phyloP scores from a whole-genome alignment of 768 basidiomycete genomes.

The Leucocoprinus leucothites region DNA sequence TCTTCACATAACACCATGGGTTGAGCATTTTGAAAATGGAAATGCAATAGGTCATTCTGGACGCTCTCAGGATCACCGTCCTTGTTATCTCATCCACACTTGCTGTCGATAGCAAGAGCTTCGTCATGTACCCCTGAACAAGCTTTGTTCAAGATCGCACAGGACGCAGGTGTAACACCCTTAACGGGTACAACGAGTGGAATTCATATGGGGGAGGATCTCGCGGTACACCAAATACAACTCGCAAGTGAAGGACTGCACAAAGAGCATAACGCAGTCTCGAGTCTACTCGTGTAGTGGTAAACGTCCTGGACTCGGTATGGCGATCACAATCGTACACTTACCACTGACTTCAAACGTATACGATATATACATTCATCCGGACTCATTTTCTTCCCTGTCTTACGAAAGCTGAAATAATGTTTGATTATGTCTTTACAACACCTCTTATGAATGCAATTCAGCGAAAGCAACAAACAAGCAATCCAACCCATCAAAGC shows the following conservation, averaged over 20 bases:
- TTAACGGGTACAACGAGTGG: constrained; percentile 73
- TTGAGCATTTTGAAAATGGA: too few relatives aligned
- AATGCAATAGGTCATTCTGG: constrained; percentile 91
- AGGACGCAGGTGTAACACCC: constrained; percentile 63
- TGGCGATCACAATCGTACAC: too few relatives aligned
- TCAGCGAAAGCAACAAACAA: background rate
- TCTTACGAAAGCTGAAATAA: background rate
- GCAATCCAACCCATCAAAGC: constrained; percentile 6
- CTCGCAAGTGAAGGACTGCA: constrained; percentile 8
- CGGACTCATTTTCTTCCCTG: too few relatives aligned
- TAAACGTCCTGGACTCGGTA: too few relatives aligned
- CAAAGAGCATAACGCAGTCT: constrained; percentile 3
- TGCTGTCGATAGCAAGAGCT: constrained; percentile 41
- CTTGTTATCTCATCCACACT: constrained; percentile 47
- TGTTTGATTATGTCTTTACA: background rate
- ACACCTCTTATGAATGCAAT: background rate
- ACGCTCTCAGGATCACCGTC: constrained; percentile 76
- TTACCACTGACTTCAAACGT: too few relatives aligned
- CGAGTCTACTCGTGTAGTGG: constrained; percentile 2
- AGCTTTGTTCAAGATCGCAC: constrained; percentile 65
- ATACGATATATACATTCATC: too few relatives aligned
- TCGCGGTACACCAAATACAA: constrained; percentile 8
- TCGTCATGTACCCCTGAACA: constrained; percentile 61
- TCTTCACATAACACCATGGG: too few relatives aligned
- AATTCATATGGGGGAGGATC: constrained; percentile 48